A percentile compares a stretch with the other conserved stretches of the same genome.
phyloP scores from a whole-genome alignment of 345 rosid species.

The Populus deltoides region DNA sequence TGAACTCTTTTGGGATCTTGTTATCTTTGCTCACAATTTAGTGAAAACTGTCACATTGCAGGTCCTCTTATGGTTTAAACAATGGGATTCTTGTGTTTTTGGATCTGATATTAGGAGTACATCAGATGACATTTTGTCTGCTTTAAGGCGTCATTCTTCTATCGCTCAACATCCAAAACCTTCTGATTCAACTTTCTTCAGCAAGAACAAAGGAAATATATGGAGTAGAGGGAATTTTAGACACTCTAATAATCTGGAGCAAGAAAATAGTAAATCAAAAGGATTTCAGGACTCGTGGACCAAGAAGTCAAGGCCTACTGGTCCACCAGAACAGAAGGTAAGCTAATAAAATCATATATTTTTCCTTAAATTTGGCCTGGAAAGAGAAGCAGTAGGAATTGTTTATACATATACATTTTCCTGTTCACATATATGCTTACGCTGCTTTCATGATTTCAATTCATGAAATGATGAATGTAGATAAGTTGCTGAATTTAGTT shows the following conservation, averaged over 20 bases:
- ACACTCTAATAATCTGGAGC: slow-evolving; percentile 32
- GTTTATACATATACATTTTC: not conserved
- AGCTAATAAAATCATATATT: slow-evolving; percentile 5
- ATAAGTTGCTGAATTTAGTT: not conserved
- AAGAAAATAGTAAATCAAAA: slow-evolving; percentile 34
- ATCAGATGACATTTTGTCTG: slow-evolving; percentile 76
- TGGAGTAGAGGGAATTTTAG: slow-evolving; percentile 47
- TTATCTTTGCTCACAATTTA: slow-evolving; percentile 1
- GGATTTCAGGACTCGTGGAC: slow-evolving; percentile 41
- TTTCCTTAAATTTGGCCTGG: not conserved
- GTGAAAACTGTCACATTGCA: slow-evolving; percentile 28
- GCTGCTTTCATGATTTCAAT: not conserved
- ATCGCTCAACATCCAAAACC: slow-evolving; percentile 48
- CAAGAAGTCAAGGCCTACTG: slow-evolving; percentile 55
- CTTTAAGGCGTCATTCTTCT: slow-evolving; percentile 82
- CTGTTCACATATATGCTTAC: not conserved
- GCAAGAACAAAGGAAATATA: slow-evolving; percentile 46
- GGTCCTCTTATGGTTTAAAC: slow-evolving; percentile 95
- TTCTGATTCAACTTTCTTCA: slow-evolving; percentile 43
- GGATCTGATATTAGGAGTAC: slow-evolving; percentile 94
- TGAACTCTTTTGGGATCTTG: not conserved
- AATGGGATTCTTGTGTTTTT: slow-evolving; percentile 97
- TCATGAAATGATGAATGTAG: no score
- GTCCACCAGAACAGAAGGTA: slow-evolving; percentile 89
- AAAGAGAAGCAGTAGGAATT: slow-evolving; percentile 5